These are phyloP conservation scores for Trichophyton schoenleinii DNA, from an alignment of 2,329 filamentous ascomycete species.

Conservation along the genomic window DNA sequence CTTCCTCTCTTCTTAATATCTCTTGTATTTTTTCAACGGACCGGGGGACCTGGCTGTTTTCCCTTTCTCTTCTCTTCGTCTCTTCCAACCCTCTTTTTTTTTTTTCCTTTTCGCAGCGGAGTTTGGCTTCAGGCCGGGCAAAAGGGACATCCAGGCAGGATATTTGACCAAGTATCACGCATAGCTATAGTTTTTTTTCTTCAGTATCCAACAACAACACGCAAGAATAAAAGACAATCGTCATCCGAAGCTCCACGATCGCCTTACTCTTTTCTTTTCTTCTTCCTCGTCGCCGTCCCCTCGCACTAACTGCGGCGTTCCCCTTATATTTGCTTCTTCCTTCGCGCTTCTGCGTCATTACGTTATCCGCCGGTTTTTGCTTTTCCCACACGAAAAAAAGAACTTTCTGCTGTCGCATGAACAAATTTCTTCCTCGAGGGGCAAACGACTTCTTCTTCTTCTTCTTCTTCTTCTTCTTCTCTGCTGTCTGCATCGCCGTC, in stretches of 20 bases:
- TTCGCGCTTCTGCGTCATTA: not conserved
- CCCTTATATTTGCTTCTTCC: not conserved
- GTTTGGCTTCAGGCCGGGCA: not conserved
- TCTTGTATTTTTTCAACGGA: not conserved
- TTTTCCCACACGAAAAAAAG: not conserved
- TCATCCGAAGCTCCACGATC: not conserved
- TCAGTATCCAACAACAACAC: not conserved
- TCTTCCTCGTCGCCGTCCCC: too few relatives aligned
- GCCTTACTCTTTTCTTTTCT: too few relatives aligned
- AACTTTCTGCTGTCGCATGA: not conserved
- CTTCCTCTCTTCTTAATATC: too few relatives aligned
- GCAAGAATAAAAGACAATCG: not conserved
- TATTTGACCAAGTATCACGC: not conserved
- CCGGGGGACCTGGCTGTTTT: not conserved
- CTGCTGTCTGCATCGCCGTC: not conserved
- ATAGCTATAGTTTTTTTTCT: too few relatives aligned
- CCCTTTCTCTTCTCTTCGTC: not conserved
- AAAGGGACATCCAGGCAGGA: not conserved
- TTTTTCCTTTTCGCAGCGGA: not conserved
- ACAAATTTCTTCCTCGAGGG: not conserved
- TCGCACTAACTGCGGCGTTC: too few relatives aligned
- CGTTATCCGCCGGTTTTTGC: not conserved
- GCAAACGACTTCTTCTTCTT: not conserved
- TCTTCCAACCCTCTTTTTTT: not conserved
- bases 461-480: too few relatives aligned